Evolutionary conservation across 2,329 filamentous ascomycete genomes (phyloP), one percentile per base, ranked within the genome.

Genomic region (Incumbomyces delicatus): DNA sequence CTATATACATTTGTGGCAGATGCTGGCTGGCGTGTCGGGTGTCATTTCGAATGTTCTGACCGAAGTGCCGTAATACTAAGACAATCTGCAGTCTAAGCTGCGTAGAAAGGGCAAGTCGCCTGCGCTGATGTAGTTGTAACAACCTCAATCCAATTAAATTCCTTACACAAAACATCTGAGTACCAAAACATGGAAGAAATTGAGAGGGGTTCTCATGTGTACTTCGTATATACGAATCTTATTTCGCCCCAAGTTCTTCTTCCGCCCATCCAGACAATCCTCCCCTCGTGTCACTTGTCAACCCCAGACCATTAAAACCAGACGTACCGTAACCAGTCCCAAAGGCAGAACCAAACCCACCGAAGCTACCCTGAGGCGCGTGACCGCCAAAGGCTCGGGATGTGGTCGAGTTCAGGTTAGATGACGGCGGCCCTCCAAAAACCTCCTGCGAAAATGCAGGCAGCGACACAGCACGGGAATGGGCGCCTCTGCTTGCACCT

Each of bases 391-490:
- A 57, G 5, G 39, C 38, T 14, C 55, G 50, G 7, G 54, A 50
- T 3, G 31, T 40, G 22, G 8, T 41, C 10, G 52, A 53, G 10
- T 46, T 51, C 37, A 48, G 52, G 10, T 50, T 47, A 6, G 38
- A 46, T 16, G 63, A 61, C 38, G 63, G 60, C 18, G 69, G 67
- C 10, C 68, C 44, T 22, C 55, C 70, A 57, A 77, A 76, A 11
- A 73, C 68, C 37, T 77, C 76, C 53, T 81, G 76, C 2, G 76
- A 77, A 62, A 82, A 82, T 5, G 77, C 79, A 1, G 92, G 92
- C 60, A 98, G 71, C 63, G 88, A 95, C 50, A 95, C 87, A 30
- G 92, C 88, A 32, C 92, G 83, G 60, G 80, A 90, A 61, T 84
- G 80, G 53, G 76, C 75, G 36, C 74, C 73, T 48, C 76, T 73